Conservation (phyloP, 2,329 filamentous ascomycete species). For the Claviceps fusiformis region DNA sequence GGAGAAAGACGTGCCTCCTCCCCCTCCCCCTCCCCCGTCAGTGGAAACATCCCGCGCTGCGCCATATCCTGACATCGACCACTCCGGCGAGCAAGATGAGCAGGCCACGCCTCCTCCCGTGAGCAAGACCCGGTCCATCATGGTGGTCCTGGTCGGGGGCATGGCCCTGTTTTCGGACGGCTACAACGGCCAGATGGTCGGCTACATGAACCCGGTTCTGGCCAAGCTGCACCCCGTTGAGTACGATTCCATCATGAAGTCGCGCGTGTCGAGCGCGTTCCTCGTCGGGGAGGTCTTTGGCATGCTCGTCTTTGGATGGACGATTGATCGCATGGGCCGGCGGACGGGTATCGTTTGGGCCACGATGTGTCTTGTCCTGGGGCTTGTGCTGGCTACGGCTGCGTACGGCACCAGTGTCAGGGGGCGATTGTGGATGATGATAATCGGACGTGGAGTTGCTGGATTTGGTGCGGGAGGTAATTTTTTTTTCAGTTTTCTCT, state of each 20-base stretch:
- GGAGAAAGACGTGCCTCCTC: neutral
- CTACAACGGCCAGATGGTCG: conserved; percentile 22
- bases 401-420: conserved; percentile 26
- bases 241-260: conserved; percentile 21
- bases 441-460: conserved; percentile 30
- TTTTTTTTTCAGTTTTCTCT: too few relatives aligned
- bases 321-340: conserved; percentile 31
- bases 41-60: neutral
- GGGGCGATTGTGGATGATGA: conserved; percentile 39
- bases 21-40: too few relatives aligned
- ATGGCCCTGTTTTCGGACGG: conserved; percentile 20
- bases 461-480: conserved; percentile 30
- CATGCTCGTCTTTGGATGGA: conserved; percentile 25
- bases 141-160: neutral
- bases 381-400: conserved; percentile 30
- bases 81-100: neutral
- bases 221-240: conserved; percentile 17
- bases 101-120: neutral
- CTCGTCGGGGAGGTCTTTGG: conserved; percentile 28
- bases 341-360: conserved; percentile 31
- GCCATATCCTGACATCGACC: neutral
- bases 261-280: conserved; percentile 25
- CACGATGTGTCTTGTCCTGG: conserved; percentile 31
- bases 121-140: neutral
- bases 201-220: conserved; percentile 20